Conservation (phyloP, 2,329 filamentous ascomycete species). For the Cladobotryum protrusum region DNA sequence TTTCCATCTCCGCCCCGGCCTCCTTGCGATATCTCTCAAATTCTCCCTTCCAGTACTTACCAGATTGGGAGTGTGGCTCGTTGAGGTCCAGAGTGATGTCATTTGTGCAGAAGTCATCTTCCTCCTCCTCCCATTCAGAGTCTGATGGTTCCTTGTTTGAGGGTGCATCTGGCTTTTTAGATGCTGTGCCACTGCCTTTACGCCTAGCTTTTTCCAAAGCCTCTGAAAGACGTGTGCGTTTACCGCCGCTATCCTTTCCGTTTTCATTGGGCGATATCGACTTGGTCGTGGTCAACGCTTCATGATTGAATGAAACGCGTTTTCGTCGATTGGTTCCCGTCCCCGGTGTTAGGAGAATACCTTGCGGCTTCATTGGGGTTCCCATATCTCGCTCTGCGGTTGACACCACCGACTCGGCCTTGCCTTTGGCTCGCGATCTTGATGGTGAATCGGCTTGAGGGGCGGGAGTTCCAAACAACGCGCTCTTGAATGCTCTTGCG, state of each 20-base stretch:
- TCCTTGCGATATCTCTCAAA: constrained; percentile 69
- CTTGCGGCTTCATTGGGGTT: constrained; percentile 46
- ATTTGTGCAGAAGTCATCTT: constrained; percentile 33
- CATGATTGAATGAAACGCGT: constrained; percentile 58
- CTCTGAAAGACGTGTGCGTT: constrained; percentile 40
- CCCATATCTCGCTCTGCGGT: constrained; percentile 24
- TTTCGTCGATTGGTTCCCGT: constrained; percentile 55
- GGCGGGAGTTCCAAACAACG: constrained; percentile 55
- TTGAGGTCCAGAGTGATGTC: constrained; percentile 66
- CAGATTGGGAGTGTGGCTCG: constrained; percentile 68
- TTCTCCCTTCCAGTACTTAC: constrained; percentile 73
- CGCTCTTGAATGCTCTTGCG: constrained; percentile 57
- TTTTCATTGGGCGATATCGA: constrained; percentile 10
- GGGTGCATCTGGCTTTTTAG: constrained; percentile 10
- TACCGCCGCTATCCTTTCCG: constrained; percentile 14
- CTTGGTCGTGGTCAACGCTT: constrained; percentile 37
- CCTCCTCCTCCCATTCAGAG: constrained; percentile 49
- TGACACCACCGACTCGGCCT: constrained; percentile 5
- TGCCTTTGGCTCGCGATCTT: constrained; percentile 18
- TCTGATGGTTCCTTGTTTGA: constrained; percentile 25
- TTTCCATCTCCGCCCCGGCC: constrained; percentile 67
- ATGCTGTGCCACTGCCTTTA: constrained; percentile 24
- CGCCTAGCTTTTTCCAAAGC: constrained; percentile 38
- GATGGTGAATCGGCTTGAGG: constrained; percentile 29
- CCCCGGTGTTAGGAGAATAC: constrained; percentile 59